Percentiles rank a stretch among this genome's conserved stretches.
These are phyloP conservation scores for Penicillium fimorum DNA, from an alignment of 495 filamentous ascomycete genomes.

Conservation along the genomic window DNA sequence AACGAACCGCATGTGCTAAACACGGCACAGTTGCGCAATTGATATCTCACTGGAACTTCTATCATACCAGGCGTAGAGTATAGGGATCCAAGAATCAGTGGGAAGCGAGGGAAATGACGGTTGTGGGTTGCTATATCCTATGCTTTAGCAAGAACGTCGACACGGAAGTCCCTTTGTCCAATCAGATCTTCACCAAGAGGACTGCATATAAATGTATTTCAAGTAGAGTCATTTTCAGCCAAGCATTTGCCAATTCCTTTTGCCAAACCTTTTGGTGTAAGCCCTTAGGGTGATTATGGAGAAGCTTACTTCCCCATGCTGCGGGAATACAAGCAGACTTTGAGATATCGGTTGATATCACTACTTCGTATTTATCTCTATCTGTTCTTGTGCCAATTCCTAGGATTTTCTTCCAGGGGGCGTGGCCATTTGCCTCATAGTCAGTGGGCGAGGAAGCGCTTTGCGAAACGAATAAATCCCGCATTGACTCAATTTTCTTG, in stretches of 20 bases:
- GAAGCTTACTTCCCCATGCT: slow-evolving; percentile 31
- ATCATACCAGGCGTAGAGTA: background rate
- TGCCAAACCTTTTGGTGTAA: slow-evolving; percentile 11
- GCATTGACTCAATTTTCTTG: slow-evolving; percentile 17
- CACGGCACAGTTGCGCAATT: slow-evolving; percentile 35
- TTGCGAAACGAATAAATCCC: slow-evolving; percentile 33
- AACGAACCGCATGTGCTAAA: slow-evolving; percentile 55
- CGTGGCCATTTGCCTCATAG: slow-evolving; percentile 37
- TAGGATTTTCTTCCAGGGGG: slow-evolving; percentile 44
- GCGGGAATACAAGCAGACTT: slow-evolving; percentile 40
- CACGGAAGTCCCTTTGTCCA: background rate
- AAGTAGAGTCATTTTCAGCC: slow-evolving; percentile 17
- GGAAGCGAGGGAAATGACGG: too few species aligned
- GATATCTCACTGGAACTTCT: slow-evolving; percentile 39
- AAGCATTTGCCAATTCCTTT: slow-evolving; percentile 24
- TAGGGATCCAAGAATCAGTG: too few species aligned
- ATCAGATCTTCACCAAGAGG: slow-evolving; percentile 8
- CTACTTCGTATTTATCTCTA: slow-evolving; percentile 50
- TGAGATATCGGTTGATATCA: slow-evolving; percentile 41
- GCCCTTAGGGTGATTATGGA: slow-evolving; percentile 2
- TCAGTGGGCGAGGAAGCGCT: slow-evolving; percentile 44
- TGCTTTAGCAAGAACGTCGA: too few species aligned
- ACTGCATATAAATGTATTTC: background rate
- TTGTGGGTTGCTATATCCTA: too few species aligned
- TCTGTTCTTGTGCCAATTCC: slow-evolving; percentile 61